phyloP scores from a whole-genome alignment of 2,329 filamentous ascomycete genomes.

The Pseudovirgaria hyperparasitica region DNA sequence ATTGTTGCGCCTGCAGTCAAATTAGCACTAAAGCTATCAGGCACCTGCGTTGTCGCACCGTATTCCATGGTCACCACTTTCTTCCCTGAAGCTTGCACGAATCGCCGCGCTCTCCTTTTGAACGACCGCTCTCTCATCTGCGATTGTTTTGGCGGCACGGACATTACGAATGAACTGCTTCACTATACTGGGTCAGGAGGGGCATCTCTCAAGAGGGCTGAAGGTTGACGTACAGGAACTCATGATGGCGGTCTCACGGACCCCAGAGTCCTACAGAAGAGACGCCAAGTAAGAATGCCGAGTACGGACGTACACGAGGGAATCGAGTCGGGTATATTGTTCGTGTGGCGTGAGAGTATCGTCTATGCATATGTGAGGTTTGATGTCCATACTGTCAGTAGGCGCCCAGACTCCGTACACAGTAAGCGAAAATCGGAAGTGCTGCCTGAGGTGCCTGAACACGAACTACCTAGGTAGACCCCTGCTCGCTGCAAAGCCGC shows the following conservation, averaged over 20 bases:
- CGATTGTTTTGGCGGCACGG: conserved; percentile 95
- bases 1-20: conserved; percentile 70
- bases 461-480: too few species aligned
- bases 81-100: conserved; percentile 91
- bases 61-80: conserved; percentile 82
- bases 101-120: conserved; percentile 99
- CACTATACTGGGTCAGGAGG: conserved; percentile 44
- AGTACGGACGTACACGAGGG: too few species aligned
- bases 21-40: conserved; percentile 9
- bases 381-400: too few species aligned
- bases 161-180: conserved; percentile 99
- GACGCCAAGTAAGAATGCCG: too few species aligned
- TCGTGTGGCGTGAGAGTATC: too few species aligned
- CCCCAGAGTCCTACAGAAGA: conserved; percentile 25
- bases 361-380: too few species aligned
- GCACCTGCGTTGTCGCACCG: conserved; percentile 45
- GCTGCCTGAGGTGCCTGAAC: too few species aligned
- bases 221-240: conserved; percentile 39
- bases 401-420: too few species aligned
- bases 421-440: too few species aligned
- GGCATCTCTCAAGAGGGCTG: conserved; percentile 8
- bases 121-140: conserved; percentile 94
- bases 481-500: too few species aligned
- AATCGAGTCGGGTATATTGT: too few species aligned
- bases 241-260: conserved; percentile 39